Percentiles rank a stretch among this genome's conserved stretches.
Evolutionary conservation across 768 basidiomycete genomes (phyloP).

Genomic region (Rossbeevera mucosa): DNA sequence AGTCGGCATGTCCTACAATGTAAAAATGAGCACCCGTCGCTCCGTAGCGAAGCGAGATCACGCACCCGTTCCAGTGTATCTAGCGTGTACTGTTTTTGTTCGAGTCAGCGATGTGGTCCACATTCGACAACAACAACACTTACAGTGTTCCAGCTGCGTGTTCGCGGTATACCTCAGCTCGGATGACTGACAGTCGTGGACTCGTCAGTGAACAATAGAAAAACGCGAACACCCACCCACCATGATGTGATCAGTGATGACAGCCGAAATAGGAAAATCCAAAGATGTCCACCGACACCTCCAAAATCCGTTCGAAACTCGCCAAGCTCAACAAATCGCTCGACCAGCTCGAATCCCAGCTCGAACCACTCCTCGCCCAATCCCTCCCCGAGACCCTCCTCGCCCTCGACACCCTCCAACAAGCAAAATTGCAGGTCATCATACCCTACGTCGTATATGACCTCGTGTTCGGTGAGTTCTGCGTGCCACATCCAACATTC

Average conservation of each 20-base stretch:
- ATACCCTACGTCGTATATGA: conserved; percentile 84
- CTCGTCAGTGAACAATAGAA: conserved; percentile 3
- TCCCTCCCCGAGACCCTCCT: conserved; percentile 64
- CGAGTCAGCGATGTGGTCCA: too few species aligned
- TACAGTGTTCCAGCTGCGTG: conserved; percentile 91
- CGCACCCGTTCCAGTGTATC: conserved; percentile 92
- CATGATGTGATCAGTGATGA: conserved; percentile 23
- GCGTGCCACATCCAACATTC: too few species aligned
- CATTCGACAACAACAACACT: too few species aligned
- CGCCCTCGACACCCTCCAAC: conserved; percentile 65
- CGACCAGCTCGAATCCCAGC: conserved; percentile 60
- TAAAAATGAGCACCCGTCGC: conserved; percentile 1
- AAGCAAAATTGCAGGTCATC: conserved; percentile 75
- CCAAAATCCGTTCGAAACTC: conserved; percentile 39
- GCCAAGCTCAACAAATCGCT: conserved; percentile 52
- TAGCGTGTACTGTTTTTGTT: conserved; percentile 94
- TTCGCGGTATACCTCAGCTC: conserved; percentile 95
- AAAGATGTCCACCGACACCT: conserved; percentile 38
- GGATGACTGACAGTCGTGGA: conserved; percentile 69
- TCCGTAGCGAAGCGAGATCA: too few species aligned
- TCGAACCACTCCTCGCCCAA: conserved; percentile 64
- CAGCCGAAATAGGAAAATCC: too few species aligned
- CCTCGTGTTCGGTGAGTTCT: conserved; percentile 80
- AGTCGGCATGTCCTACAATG: conserved; percentile 91
- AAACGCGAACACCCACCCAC: conserved; percentile 6